phyloP scores from a whole-genome alignment of 2,329 filamentous ascomycete species.

The Neospermospora avenae region DNA sequence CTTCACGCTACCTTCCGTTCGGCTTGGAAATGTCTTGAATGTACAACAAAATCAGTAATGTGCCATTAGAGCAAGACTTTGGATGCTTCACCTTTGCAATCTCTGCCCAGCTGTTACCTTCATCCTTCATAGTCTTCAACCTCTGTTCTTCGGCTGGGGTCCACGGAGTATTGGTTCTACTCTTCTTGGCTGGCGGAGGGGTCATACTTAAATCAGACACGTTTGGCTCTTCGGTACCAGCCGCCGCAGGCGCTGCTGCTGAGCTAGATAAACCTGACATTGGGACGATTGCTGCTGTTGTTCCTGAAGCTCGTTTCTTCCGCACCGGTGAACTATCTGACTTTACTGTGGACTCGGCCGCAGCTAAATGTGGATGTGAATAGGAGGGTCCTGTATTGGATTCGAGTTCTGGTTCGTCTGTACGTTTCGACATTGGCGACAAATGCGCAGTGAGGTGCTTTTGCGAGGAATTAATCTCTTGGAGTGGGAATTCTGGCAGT shows the following conservation, averaged over 20 bases:
- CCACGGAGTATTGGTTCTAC: constrained; percentile 98
- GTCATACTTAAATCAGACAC: constrained; percentile 39
- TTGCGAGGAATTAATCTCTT: constrained; percentile 16
- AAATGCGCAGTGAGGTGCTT: constrained; percentile 5
- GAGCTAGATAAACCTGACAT: constrained; percentile 27
- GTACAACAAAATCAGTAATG: background rate
- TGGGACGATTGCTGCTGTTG: constrained; percentile 17
- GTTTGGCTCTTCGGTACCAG: constrained; percentile 23
- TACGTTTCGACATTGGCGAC: constrained; percentile 34
- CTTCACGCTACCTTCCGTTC: constrained; percentile 97
- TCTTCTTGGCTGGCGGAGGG: constrained; percentile 75
- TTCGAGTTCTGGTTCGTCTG: constrained; percentile 27
- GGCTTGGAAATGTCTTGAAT: constrained; percentile 76
- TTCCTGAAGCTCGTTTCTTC: constrained; percentile 29
- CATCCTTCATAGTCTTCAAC: constrained; percentile 90
- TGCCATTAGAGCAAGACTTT: constrained; percentile 25
- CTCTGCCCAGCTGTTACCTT: constrained; percentile 92
- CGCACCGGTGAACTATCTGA: constrained; percentile 23
- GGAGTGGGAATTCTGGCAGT: constrained; percentile 8
- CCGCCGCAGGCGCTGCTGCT: constrained; percentile 13
- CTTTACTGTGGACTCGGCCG: constrained; percentile 26
- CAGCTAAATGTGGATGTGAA: constrained; percentile 22
- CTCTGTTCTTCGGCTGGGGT: constrained; percentile 90
- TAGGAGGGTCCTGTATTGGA: constrained; percentile 22
- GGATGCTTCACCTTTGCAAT: constrained; percentile 76